These are phyloP conservation scores for Russula olivacea DNA, from an alignment of 768 basidiomycete species.

Conservation along the genomic window DNA sequence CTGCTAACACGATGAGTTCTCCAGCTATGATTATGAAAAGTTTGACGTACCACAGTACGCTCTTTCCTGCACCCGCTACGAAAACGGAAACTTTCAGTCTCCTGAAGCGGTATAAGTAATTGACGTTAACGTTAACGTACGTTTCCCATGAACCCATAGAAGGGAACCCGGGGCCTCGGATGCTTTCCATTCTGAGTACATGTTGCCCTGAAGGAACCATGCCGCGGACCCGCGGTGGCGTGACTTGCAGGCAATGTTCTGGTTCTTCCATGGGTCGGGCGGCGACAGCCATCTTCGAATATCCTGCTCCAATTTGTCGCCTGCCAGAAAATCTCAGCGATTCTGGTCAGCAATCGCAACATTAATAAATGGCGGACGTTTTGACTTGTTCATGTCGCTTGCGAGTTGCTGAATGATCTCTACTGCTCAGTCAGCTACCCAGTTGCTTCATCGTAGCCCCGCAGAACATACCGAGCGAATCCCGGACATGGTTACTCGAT, in stretches of 20 bases:
- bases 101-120: too few species aligned
- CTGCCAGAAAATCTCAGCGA: neutral
- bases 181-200: neutral
- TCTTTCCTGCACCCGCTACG: neutral
- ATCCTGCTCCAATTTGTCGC: neutral
- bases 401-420: neutral
- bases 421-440: neutral
- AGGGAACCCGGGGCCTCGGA: too few species aligned
- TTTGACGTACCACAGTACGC: neutral
- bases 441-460: neutral
- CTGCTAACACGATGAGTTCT: neutral
- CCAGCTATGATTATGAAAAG: neutral
- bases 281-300: neutral
- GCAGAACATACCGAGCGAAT: neutral
- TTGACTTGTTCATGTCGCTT: neutral
- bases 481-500: neutral
- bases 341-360: neutral
- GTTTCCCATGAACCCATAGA: too few species aligned
- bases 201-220: neutral
- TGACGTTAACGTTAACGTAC: too few species aligned
- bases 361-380: neutral
- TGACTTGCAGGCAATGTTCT: neutral
- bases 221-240: neutral
- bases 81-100: neutral
- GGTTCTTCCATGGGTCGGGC: neutral